phyloP scores from a whole-genome alignment of 2,329 filamentous ascomycete species.

The Bipolaris zeicola region DNA sequence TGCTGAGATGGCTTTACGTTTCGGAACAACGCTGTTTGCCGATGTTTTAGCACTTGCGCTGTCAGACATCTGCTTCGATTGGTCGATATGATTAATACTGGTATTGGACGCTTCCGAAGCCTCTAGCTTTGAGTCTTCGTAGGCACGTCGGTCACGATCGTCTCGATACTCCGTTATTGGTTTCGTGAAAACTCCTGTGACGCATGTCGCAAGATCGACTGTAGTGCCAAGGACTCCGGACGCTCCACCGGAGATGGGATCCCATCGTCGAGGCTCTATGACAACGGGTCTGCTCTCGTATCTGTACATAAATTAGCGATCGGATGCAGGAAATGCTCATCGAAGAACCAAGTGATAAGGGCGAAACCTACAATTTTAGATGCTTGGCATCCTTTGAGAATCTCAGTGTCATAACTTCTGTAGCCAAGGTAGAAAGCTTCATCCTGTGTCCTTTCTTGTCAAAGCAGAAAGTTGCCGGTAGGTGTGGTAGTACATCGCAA shows the following conservation, averaged over 20 bases:
- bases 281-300: constrained; percentile 26
- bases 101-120: neutral
- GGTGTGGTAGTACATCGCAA: neutral
- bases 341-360: no score
- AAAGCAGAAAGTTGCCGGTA: neutral
- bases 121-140: neutral
- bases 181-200: constrained; percentile 3
- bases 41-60: neutral
- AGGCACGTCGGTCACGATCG: neutral
- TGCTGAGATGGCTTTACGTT: neutral
- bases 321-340: no score
- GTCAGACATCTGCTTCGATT: neutral
- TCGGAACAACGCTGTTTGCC: neutral
- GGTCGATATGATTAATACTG: neutral
- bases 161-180: neutral
- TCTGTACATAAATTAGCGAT: neutral
- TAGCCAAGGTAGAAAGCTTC: neutral
- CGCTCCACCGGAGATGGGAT: constrained; percentile 69
- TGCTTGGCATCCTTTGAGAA: neutral
- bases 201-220: constrained; percentile 61
- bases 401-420: neutral
- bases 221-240: constrained; percentile 63
- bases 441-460: neutral
- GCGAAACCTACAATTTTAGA: neutral
- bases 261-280: constrained; percentile 52